These are phyloP conservation scores for Pulchroboletus neoregius DNA, from an alignment of 1,284 basidiomycete genomes.

Conservation along the genomic window DNA sequence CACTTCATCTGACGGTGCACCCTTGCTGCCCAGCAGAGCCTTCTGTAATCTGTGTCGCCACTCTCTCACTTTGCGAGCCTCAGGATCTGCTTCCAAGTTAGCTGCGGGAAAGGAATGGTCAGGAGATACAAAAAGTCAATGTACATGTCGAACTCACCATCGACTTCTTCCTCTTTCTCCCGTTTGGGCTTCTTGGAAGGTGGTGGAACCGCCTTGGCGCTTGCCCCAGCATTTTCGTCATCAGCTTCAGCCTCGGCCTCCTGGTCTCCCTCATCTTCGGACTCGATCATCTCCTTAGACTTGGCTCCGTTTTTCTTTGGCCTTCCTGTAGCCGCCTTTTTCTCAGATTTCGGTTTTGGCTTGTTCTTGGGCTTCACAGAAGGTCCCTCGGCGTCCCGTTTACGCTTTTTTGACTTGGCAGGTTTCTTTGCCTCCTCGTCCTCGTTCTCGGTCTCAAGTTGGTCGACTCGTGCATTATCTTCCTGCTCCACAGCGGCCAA, in stretches of 20 bases:
- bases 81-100: slow-evolving; percentile 57
- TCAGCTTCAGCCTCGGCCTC: slow-evolving; percentile 46
- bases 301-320: slow-evolving; percentile 59
- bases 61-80: slow-evolving; percentile 69
- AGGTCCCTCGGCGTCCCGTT: slow-evolving; percentile 45
- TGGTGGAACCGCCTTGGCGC: slow-evolving; percentile 56
- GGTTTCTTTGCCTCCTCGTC: slow-evolving; percentile 49
- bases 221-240: slow-evolving; percentile 48
- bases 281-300: slow-evolving; percentile 65
- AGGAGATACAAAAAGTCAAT: slow-evolving; percentile 8
- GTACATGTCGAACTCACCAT: slow-evolving; percentile 39
- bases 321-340: slow-evolving; percentile 36
- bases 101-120: slow-evolving; percentile 30
- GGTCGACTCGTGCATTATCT: slow-evolving; percentile 65
- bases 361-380: slow-evolving; percentile 42
- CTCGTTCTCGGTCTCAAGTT: slow-evolving; percentile 54
- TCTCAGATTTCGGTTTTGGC: slow-evolving; percentile 35
- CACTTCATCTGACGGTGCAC: slow-evolving; percentile 46
- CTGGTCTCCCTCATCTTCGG: slow-evolving; percentile 52
- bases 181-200: slow-evolving; percentile 65
- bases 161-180: slow-evolving; percentile 62
- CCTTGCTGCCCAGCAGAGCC: slow-evolving; percentile 64
- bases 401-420: slow-evolving; percentile 57
- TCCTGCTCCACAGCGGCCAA: slow-evolving; percentile 52
- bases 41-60: slow-evolving; percentile 84